Evolutionary conservation across 768 basidiomycete genomes (phyloP).

Genomic region (Tylopilus balloui): DNA sequence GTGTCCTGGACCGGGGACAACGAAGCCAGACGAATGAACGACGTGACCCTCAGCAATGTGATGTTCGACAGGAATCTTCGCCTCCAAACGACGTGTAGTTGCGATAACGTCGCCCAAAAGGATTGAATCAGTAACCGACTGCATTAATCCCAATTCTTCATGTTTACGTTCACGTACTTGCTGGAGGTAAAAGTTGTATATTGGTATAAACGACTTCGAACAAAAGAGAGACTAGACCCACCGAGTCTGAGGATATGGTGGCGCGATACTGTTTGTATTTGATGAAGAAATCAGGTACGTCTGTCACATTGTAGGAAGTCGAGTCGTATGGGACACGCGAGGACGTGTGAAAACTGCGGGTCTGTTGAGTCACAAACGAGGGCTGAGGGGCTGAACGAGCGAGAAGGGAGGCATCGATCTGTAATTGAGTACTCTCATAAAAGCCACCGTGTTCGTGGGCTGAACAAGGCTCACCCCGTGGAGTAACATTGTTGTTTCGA

Average conservation of each 20-base stretch:
- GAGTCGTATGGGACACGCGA: constrained; percentile 13
- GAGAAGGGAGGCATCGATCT: background rate
- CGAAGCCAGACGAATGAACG: constrained; percentile 27
- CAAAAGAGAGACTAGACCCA: background rate
- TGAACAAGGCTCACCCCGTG: background rate
- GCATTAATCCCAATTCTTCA: constrained; percentile 22
- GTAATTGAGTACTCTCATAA: background rate
- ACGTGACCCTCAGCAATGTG: constrained; percentile 11
- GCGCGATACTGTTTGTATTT: constrained; percentile 24
- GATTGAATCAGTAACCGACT: constrained; percentile 18
- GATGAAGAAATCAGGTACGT: constrained; percentile 28
- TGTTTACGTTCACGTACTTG: background rate
- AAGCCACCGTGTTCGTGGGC: background rate
- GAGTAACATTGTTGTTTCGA: background rate
- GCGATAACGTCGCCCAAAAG: constrained; percentile 24
- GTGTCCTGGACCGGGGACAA: constrained; percentile 30
- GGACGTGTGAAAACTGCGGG: constrained; percentile 26
- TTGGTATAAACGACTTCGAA: background rate
- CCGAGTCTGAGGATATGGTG: background rate
- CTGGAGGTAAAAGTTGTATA: background rate
- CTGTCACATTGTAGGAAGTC: constrained; percentile 24
- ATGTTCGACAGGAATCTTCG: constrained; percentile 29
- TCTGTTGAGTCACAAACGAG: constrained; percentile 8
- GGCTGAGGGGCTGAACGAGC: background rate
- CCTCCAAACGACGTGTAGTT: constrained; percentile 25